Conservation (phyloP, 495 filamentous ascomycete species). For the Aspergillus baeticus region DNA sequence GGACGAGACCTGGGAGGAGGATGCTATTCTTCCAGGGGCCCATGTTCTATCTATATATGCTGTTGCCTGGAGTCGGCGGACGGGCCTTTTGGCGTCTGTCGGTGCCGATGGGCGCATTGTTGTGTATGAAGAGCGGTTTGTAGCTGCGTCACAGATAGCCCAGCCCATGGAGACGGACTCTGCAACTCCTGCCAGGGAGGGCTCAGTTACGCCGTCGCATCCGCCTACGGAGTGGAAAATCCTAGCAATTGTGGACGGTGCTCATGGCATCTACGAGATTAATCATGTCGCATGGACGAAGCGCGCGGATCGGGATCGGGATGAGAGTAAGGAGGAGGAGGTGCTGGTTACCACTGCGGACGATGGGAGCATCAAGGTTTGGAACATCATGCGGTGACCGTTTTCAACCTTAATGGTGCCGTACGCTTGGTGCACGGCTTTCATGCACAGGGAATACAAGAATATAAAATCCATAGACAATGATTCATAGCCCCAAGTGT, state of each 20-base stretch:
- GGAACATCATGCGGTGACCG: constrained; percentile 52
- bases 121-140: constrained; percentile 68
- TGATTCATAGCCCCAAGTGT: not conserved
- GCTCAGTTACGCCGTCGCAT: not conserved
- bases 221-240: constrained; percentile 63
- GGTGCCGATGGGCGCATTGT: constrained; percentile 85
- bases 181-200: not conserved
- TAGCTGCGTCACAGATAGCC: constrained; percentile 15
- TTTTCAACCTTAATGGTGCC: too few species aligned
- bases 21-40: constrained; percentile 64
- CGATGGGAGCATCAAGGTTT: constrained; percentile 74
- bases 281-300: constrained; percentile 82
- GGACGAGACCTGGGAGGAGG: constrained; percentile 80
- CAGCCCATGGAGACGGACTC: constrained; percentile 40
- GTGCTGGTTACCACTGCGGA: constrained; percentile 78
- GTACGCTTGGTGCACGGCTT: too few species aligned
- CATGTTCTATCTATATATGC: constrained; percentile 83
- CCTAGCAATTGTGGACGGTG: constrained; percentile 60
- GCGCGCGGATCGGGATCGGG: constrained; percentile 36
- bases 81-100: constrained; percentile 74
- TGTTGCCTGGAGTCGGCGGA: constrained; percentile 71
- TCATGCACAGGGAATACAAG: too few species aligned
- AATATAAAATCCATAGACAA: too few species aligned
- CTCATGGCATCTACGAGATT: constrained; percentile 89
- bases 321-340: constrained; percentile 56